phyloP scores from a whole-genome alignment of 2,329 filamentous ascomycete genomes.

The Aspergillus sp. region DNA sequence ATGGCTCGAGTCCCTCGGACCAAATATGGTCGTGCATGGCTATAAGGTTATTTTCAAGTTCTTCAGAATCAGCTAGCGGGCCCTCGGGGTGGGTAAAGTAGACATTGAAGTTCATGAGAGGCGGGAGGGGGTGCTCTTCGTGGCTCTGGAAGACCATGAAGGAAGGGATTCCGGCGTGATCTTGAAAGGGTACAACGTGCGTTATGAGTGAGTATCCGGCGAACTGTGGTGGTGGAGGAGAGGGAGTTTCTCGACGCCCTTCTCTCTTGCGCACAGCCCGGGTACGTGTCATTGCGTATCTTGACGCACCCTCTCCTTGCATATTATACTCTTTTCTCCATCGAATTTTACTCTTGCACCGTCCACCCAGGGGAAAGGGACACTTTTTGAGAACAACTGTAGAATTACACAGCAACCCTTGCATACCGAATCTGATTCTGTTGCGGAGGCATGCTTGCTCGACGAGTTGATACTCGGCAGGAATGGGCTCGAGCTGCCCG shows the following conservation, averaged over 20 bases:
- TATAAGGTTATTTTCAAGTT: not conserved
- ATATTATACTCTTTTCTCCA: not conserved
- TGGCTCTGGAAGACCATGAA: not conserved
- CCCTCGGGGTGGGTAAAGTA: not conserved
- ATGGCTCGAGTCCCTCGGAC: not conserved
- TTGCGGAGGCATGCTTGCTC: not conserved
- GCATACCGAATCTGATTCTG: not conserved
- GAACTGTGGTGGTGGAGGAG: too few species aligned
- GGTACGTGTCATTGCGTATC: not conserved
- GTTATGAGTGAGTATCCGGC: not conserved
- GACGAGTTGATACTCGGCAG: not conserved
- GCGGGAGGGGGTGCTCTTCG: not conserved
- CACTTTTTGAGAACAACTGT: not conserved
- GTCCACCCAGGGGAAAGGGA: not conserved
- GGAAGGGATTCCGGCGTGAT: not conserved
- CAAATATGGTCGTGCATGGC: not conserved
- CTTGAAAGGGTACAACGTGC: not conserved
- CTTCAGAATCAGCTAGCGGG: not conserved
- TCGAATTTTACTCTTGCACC: not conserved
- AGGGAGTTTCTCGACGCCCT: not conserved
- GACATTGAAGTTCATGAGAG: not conserved
- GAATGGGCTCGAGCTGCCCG: not conserved
- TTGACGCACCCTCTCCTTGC: not conserved
- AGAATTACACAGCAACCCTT: not conserved
- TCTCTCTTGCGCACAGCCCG: not conserved